phyloP scores from a whole-genome alignment of 306 rosid genomes.

The Ammopiptanthus mongolicus region DNA sequence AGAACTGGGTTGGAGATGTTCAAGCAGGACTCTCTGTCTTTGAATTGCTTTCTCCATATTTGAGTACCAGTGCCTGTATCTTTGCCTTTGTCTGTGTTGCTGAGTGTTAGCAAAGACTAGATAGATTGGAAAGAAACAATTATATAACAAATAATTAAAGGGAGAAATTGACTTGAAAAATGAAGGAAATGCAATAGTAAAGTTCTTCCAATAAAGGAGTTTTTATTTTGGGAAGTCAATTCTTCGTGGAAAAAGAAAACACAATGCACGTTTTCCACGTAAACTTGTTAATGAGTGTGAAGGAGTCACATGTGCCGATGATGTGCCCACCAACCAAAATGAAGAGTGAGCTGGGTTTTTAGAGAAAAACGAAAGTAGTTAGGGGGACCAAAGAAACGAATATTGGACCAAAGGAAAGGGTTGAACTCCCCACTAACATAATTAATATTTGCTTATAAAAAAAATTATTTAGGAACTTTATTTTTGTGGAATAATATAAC shows the following conservation, averaged over 20 bases:
- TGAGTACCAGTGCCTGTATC: background rate
- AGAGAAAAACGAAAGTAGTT: background rate
- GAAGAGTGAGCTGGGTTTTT: background rate
- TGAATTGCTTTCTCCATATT: constrained; percentile 73
- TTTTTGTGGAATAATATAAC: too few species aligned
- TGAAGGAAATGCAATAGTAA: too few species aligned
- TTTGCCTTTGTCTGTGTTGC: background rate
- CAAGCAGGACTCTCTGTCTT: constrained; percentile 64
- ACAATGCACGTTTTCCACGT: background rate
- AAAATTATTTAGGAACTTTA: too few species aligned
- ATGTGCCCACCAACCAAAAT: background rate
- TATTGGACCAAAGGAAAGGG: too few species aligned
- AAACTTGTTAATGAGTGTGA: background rate
- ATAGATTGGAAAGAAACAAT: background rate
- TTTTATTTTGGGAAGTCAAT: too few species aligned
- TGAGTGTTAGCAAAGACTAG: background rate
- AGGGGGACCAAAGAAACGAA: background rate
- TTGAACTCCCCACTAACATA: too few species aligned
- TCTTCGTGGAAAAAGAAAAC: too few species aligned
- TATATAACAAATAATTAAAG: background rate
- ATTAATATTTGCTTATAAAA: too few species aligned
- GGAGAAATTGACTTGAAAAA: too few species aligned
- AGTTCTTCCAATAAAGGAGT: too few species aligned
- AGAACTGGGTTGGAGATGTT: constrained; percentile 63
- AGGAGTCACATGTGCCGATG: too few species aligned